These are phyloP conservation scores for Rhynchospora tenuis DNA, from an alignment of 176 grass and related monocot species.

Conservation along the genomic window DNA sequence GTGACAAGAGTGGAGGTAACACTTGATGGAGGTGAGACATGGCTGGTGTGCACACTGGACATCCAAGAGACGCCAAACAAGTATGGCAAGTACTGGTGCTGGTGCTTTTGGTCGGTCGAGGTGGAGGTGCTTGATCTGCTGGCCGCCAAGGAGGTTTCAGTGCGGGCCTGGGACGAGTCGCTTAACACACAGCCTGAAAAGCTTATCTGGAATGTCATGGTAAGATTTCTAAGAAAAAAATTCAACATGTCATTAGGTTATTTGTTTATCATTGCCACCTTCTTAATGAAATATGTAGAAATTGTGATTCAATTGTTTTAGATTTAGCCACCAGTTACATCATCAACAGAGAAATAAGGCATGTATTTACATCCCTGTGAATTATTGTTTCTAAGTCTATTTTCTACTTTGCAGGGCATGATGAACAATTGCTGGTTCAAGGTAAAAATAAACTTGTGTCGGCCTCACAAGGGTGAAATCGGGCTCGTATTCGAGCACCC, in stretches of 20 bases:
- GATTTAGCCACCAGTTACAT: not conserved
- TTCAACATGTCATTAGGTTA: not conserved
- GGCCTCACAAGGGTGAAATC: conserved; percentile 71
- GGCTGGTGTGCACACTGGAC: conserved; percentile 61
- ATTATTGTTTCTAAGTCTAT: not conserved
- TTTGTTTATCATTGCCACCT: not conserved
- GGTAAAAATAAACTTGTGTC: conserved; percentile 79
- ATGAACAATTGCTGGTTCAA: conserved; percentile 99
- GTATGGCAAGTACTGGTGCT: conserved; percentile 94
- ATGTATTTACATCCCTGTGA: not conserved
- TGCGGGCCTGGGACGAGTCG: conserved; percentile 82
- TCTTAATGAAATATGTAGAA: not conserved
- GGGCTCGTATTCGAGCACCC: conserved; percentile 87
- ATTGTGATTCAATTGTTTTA: not conserved
- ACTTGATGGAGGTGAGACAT: conserved; percentile 83
- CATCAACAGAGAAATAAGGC: not conserved
- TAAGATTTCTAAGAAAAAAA: conserved; percentile 7
- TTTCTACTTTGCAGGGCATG: conserved; percentile 56
- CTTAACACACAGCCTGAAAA: conserved; percentile 89
- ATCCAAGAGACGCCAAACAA: conserved; percentile 81
- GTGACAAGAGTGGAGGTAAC: conserved; percentile 91
- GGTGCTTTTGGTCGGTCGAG: conserved; percentile 96
- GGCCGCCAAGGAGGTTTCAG: conserved; percentile 81
- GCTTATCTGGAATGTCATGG: conserved; percentile 97
- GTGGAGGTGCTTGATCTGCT: conserved; percentile 77